Evolutionary conservation across 2,329 filamentous ascomycete genomes (phyloP), one percentile per base, ranked within the genome.

Genomic region (Aspergillus candidus): DNA sequence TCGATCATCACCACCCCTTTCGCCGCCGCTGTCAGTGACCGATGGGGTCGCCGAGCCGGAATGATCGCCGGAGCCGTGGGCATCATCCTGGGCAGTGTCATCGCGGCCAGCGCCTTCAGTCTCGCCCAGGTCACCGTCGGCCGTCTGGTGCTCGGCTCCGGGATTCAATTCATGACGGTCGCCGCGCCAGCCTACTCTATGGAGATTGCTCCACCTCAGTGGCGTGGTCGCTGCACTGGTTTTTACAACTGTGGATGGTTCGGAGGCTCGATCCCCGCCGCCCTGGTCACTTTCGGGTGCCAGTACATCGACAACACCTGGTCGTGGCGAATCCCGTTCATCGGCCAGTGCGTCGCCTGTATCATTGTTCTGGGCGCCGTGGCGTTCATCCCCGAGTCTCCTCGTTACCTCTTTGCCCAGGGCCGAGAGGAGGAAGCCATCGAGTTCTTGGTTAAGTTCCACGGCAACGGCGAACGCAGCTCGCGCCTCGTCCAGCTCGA

Each of bases 341-440:
- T 80, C 0, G 81, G 82, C 58, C 82, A 86, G 55, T 83, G 83
- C 37, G 62, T 82, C 0, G 79, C 80, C 1, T 73, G 83, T 0
- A 46, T 83, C 2, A 43, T 77, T 1, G 70, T 84, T 1, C 67
- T 84, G 43, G 50, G 53, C 1, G 58, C 72, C 8, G 74, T 83
- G 27, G 80, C 77, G 72, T 78, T 83, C 62, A 80, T 86, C 56
- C 83, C 82, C 0, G 83, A 86, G 50, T 82, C 78, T 1, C 82
- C 82, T 0, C 72, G 83, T 1, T 84, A 14, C 11, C 32, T 41
- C 11, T 35, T 41, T 22, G 18, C 32, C 11, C 11, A 7, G 32
- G 40, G 40, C 32, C 32, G 40, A 8, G 40, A 35, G 17, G 15
- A 35, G n/a, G 32, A 41, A 27, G 40, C 40, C 40, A 35, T 35